Evolutionary conservation across 805 yeast species (phyloP).

Genomic region (Jamesozyma spencerorum): DNA sequence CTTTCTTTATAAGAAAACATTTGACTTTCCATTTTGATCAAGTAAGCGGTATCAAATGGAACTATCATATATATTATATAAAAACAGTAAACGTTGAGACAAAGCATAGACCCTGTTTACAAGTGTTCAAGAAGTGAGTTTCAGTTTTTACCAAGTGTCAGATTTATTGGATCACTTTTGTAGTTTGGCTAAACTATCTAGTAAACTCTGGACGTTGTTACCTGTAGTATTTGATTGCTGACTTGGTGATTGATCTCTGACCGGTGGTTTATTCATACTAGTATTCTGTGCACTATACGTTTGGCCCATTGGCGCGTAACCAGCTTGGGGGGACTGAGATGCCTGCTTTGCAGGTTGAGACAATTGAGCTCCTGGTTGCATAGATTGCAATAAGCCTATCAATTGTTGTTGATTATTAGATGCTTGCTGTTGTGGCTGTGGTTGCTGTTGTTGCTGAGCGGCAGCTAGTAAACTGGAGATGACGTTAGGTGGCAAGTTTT

Average conservation of each 20-base stretch:
- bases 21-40: no score
- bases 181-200: constrained; percentile 33
- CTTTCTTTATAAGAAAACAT: no score
- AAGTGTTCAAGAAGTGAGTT: not conserved
- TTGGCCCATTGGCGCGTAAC: constrained; percentile 1
- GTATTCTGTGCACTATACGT: constrained; percentile 1
- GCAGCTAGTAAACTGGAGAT: constrained; percentile 25
- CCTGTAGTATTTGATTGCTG: constrained; percentile 20
- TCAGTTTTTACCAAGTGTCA: not conserved
- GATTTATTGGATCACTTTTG: constrained; percentile 18
- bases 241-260: constrained; percentile 11
- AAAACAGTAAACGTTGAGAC: no score
- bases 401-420: constrained; percentile 17
- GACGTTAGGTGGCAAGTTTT: constrained; percentile 30
- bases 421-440: constrained; percentile 20
- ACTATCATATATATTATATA: no score
- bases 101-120: not conserved
- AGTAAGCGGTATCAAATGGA: no score
- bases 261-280: constrained; percentile 7
- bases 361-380: constrained; percentile 19
- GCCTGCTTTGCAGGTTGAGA: constrained; percentile 16
- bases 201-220: constrained; percentile 31
- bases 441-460: constrained; percentile 30
- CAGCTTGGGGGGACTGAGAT: not conserved
- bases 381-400: constrained; percentile 27